Conservation (phyloP, 83 land plant genomes). For the Larix sibirica region DNA sequence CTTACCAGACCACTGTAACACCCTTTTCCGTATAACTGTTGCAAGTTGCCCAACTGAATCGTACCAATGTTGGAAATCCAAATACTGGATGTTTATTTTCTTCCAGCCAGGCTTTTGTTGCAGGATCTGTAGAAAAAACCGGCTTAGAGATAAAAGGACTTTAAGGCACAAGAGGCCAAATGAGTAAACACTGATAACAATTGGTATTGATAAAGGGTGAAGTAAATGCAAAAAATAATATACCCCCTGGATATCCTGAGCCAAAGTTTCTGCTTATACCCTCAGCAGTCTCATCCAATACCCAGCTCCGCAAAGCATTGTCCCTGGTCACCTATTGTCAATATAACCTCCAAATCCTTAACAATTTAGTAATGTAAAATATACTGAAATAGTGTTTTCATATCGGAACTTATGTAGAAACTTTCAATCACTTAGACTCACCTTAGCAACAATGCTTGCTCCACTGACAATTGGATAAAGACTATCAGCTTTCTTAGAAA, state of each 20-base stretch:
- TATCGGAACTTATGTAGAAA: not conserved
- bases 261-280: slow-evolving; percentile 80
- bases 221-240: not conserved
- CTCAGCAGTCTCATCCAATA: slow-evolving; percentile 70
- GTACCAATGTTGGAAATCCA: slow-evolving; percentile 94
- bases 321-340: slow-evolving; percentile 88
- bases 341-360: not conserved
- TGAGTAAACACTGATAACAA: no score
- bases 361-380: not conserved
- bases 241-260: slow-evolving; percentile 98
- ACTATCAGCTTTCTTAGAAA: slow-evolving; percentile 98
- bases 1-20: slow-evolving; percentile 83
- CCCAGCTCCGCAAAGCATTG: slow-evolving; percentile 78
- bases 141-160: not conserved
- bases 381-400: not conserved
- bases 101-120: slow-evolving; percentile 90
- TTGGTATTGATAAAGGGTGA: not conserved
- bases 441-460: slow-evolving; percentile 98
- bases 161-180: not conserved
- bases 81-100: slow-evolving; percentile 75
- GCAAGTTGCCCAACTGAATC: slow-evolving; percentile 99
- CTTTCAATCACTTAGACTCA: slow-evolving; percentile 16
- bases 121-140: slow-evolving; percentile 68
- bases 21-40: slow-evolving; percentile 56
- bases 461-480: slow-evolving; percentile 99